phyloP scores from a whole-genome alignment of 1,284 basidiomycete species.

The Prillingera fragicola region DNA sequence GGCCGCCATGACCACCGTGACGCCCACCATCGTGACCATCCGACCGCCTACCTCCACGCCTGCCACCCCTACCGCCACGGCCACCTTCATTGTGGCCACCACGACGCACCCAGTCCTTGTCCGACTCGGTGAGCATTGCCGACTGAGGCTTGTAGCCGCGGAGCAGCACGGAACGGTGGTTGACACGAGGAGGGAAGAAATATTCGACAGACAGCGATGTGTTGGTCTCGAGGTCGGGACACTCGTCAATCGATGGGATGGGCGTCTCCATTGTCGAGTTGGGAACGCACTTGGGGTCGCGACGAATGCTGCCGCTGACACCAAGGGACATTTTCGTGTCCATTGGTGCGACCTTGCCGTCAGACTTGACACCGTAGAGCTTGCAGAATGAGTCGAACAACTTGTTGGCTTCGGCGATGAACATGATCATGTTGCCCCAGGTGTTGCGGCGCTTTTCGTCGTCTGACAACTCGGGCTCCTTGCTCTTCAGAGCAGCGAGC shows the following conservation, averaged over 20 bases:
- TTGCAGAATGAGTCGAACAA: slow-evolving; percentile 77
- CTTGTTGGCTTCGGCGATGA: slow-evolving; percentile 76
- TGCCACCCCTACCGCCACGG: slow-evolving; percentile 34
- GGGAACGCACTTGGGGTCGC: slow-evolving; percentile 84
- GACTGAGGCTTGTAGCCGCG: slow-evolving; percentile 63
- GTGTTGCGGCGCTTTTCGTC: slow-evolving; percentile 79
- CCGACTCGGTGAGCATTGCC: slow-evolving; percentile 62
- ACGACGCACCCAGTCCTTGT: slow-evolving; percentile 62
- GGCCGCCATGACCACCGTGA: slow-evolving; percentile 48
- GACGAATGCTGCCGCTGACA: slow-evolving; percentile 70
- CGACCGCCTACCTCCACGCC: slow-evolving; percentile 9
- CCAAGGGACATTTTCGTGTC: slow-evolving; percentile 68
- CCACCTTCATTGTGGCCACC: slow-evolving; percentile 26
- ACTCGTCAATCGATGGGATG: slow-evolving; percentile 48
- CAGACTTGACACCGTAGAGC: slow-evolving; percentile 83
- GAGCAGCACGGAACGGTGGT: slow-evolving; percentile 77
- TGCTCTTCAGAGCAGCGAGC: slow-evolving; percentile 70
- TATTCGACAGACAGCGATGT: slow-evolving; percentile 80
- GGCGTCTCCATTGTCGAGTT: slow-evolving; percentile 84
- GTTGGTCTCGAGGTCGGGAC: slow-evolving; percentile 77
- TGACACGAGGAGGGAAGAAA: slow-evolving; percentile 79
- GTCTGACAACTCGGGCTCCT: slow-evolving; percentile 67
- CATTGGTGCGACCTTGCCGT: slow-evolving; percentile 64
- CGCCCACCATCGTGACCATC: slow-evolving; percentile 47
- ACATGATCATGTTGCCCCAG: slow-evolving; percentile 79